A percentile compares a stretch with the other conserved stretches of the same genome.
phyloP scores from a whole-genome alignment of 306 rosid species.

The Quercus bicolor region DNA sequence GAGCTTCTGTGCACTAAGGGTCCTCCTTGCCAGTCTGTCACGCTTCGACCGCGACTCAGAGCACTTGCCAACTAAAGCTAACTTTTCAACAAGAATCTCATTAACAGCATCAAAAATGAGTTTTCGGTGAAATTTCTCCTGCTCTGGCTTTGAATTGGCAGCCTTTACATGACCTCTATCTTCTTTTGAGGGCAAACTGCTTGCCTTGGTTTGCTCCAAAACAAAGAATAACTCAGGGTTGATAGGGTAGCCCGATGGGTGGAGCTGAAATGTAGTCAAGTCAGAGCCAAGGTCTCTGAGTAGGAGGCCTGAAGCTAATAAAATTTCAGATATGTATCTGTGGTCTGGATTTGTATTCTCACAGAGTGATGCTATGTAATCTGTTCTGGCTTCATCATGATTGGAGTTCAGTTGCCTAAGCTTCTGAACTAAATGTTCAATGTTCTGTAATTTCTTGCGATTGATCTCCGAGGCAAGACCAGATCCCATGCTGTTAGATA shows the following conservation, averaged over 20 bases:
- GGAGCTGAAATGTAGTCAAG: slow-evolving; percentile 64
- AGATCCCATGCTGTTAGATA: slow-evolving; percentile 33
- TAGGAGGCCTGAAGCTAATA: slow-evolving; percentile 82
- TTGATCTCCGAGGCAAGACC: slow-evolving; percentile 52
- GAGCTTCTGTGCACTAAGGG: slow-evolving; percentile 68
- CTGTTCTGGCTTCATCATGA: slow-evolving; percentile 72
- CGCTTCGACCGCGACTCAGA: slow-evolving; percentile 60
- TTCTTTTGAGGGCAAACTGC: slow-evolving; percentile 55
- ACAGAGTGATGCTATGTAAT: slow-evolving; percentile 76
- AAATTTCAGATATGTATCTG: slow-evolving; percentile 76
- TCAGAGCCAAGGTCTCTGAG: slow-evolving; percentile 70
- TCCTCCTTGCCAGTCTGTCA: slow-evolving; percentile 50
- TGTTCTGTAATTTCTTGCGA: slow-evolving; percentile 65
- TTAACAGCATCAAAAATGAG: slow-evolving; percentile 85
- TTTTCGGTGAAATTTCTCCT: slow-evolving; percentile 60
- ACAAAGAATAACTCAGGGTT: slow-evolving; percentile 81
- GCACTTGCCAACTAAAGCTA: slow-evolving; percentile 31
- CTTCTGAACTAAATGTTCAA: slow-evolving; percentile 80
- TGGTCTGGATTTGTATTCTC: slow-evolving; percentile 78
- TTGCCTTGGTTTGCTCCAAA: slow-evolving; percentile 85
- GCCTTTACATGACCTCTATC: slow-evolving; percentile 35
- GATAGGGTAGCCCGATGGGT: slow-evolving; percentile 75
- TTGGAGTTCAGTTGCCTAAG: slow-evolving; percentile 64
- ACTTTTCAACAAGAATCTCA: slow-evolving; percentile 60
- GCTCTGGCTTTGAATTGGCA: slow-evolving; percentile 25